Conservation (phyloP, 202 grass and related monocot species). For the Hordeum pubiflorum region DNA sequence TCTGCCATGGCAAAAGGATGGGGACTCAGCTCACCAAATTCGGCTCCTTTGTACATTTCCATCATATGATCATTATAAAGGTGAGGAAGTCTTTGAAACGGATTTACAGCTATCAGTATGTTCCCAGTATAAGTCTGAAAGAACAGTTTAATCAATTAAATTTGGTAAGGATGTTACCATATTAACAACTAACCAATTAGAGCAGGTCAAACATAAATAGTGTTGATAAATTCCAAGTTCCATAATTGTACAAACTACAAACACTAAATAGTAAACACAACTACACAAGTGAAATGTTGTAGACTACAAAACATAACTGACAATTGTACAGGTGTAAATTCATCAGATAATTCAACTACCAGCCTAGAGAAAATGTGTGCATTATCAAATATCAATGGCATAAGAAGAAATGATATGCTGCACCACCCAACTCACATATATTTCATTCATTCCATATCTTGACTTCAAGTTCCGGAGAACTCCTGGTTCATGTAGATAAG, state of each 20-base stretch:
- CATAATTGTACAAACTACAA: conserved; percentile 6
- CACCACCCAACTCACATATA: conserved; percentile 71
- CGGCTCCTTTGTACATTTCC: conserved; percentile 85
- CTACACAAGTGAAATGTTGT: neutral
- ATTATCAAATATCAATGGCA: neutral
- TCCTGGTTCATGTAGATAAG: conserved; percentile 96
- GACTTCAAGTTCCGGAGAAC: conserved; percentile 81
- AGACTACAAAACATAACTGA: neutral
- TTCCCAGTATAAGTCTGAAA: conserved; percentile 90
- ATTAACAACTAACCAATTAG: conserved; percentile 18
- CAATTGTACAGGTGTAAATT: neutral
- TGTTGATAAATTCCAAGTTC: neutral
- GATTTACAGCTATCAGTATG: conserved; percentile 96
- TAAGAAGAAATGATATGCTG: conserved; percentile 13
- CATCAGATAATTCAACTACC: neutral
- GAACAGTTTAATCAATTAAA: conserved; percentile 27
- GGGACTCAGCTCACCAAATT: conserved; percentile 83
- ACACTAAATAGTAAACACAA: neutral
- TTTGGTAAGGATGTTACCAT: neutral
- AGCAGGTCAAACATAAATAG: conserved; percentile 12
- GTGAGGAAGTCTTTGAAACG: conserved; percentile 90
- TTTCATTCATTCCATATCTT: conserved; percentile 91
- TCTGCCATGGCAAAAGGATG: conserved; percentile 99
- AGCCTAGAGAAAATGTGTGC: neutral
- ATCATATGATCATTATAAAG: conserved; percentile 98